phyloP scores from a whole-genome alignment of 2,329 filamentous ascomycete genomes.

The Elsinoe australis region DNA sequence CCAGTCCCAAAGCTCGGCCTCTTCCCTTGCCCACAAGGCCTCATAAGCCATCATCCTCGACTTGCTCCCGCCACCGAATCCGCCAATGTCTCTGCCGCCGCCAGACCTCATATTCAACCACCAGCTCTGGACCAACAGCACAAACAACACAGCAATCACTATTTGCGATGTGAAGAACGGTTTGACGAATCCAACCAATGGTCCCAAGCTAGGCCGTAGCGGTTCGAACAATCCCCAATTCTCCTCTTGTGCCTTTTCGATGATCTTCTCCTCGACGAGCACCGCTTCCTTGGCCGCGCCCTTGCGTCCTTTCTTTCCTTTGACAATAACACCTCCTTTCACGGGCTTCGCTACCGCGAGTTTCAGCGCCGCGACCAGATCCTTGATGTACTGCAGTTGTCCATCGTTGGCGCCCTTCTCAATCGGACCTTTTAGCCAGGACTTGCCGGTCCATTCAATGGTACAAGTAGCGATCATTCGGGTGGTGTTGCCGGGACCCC shows the following conservation, averaged over 20 bases:
- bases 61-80: constrained; percentile 40
- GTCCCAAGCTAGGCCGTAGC: constrained; percentile 60
- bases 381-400: constrained; percentile 73
- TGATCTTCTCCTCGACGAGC: constrained; percentile 31
- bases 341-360: constrained; percentile 59
- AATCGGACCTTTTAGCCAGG: constrained; percentile 97
- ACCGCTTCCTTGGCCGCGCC: constrained; percentile 48
- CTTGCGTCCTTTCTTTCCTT: constrained; percentile 41
- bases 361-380: constrained; percentile 62
- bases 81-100: constrained; percentile 30
- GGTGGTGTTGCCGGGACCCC: constrained; percentile 81
- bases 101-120: constrained; percentile 35
- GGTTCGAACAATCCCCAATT: constrained; percentile 80
- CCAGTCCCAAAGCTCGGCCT: constrained; percentile 89
- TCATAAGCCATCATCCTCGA: constrained; percentile 79
- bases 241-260: constrained; percentile 29
- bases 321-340: constrained; percentile 37
- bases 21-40: constrained; percentile 82
- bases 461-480: constrained; percentile 79
- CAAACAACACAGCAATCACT: constrained; percentile 64
- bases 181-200: constrained; percentile 59
- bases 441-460: constrained; percentile 95
- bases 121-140: constrained; percentile 67
- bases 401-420: constrained; percentile 93
- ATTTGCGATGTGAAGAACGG: constrained; percentile 70